A percentile compares a stretch with the other conserved stretches of the same genome.
These are phyloP conservation scores for Lachnellula arida DNA, from an alignment of 2,329 filamentous ascomycete genomes.

Conservation along the genomic window DNA sequence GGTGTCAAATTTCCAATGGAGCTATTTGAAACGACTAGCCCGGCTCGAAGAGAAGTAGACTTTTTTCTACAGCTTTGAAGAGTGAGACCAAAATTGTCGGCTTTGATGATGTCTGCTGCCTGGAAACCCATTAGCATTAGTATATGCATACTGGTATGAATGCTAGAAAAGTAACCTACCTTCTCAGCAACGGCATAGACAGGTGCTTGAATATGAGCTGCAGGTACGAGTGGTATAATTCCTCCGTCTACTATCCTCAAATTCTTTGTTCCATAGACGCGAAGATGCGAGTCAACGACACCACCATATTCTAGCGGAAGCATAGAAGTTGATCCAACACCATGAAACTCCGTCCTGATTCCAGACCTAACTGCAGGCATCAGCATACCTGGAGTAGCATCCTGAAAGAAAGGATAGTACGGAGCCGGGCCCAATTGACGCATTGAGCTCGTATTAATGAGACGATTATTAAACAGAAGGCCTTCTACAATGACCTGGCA, in stretches of 20 bases:
- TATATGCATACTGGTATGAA: not conserved
- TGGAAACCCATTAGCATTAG: slow-evolving; percentile 1
- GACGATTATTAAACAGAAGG: slow-evolving; percentile 23
- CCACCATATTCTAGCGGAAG: slow-evolving; percentile 22
- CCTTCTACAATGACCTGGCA: slow-evolving; percentile 21
- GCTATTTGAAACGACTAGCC: slow-evolving; percentile 3
- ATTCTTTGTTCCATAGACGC: slow-evolving; percentile 26
- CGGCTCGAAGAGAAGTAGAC: slow-evolving; percentile 3
- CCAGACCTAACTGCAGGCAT: slow-evolving; percentile 18
- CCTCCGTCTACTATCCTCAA: slow-evolving; percentile 26
- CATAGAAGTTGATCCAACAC: slow-evolving; percentile 24
- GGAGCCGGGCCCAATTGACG: slow-evolving; percentile 15
- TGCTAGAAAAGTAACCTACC: slow-evolving; percentile 10
- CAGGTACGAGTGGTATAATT: slow-evolving; percentile 23
- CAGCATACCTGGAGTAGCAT: slow-evolving; percentile 16
- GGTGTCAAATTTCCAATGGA: not conserved
- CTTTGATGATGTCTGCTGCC: slow-evolving; percentile 27
- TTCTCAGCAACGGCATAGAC: slow-evolving; percentile 27
- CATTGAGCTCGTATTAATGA: slow-evolving; percentile 23
- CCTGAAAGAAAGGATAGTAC: slow-evolving; percentile 21
- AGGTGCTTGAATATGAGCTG: slow-evolving; percentile 20
- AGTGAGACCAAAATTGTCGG: slow-evolving; percentile 14
- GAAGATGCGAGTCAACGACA: slow-evolving; percentile 24
- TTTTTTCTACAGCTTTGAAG: slow-evolving; percentile 9
- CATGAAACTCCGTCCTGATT: slow-evolving; percentile 24